phyloP scores from a whole-genome alignment of 257 asterid species.

The Ligustrum vulgare region DNA sequence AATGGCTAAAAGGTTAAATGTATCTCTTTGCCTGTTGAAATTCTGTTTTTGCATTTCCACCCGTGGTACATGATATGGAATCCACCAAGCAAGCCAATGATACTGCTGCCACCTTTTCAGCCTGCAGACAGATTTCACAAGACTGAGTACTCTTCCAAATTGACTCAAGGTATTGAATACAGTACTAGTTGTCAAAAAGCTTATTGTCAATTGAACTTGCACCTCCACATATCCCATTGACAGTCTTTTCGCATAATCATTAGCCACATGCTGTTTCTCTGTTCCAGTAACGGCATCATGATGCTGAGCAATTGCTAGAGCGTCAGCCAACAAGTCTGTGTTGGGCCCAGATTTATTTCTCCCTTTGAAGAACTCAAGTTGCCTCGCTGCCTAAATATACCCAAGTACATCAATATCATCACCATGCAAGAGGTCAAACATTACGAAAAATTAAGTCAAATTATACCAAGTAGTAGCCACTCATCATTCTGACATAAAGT shows the following conservation, averaged over 20 bases:
- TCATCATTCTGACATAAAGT: slow-evolving; percentile 41
- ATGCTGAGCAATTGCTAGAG: slow-evolving; percentile 50
- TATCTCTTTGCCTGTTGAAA: slow-evolving; percentile 32
- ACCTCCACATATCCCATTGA: slow-evolving; percentile 50
- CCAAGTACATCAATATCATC: slow-evolving; percentile 12
- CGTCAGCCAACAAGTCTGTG: slow-evolving; percentile 42
- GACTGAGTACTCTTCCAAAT: slow-evolving; percentile 12
- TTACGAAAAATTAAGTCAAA: neutral
- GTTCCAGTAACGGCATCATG: slow-evolving; percentile 60
- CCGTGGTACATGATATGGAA: slow-evolving; percentile 19
- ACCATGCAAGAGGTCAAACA: slow-evolving; percentile 8
- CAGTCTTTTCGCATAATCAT: slow-evolving; percentile 46
- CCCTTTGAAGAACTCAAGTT: slow-evolving; percentile 44
- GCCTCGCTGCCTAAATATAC: slow-evolving; percentile 43
- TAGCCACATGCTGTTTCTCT: slow-evolving; percentile 45
- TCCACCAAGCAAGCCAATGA: slow-evolving; percentile 36
- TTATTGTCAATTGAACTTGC: neutral
- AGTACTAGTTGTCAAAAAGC: neutral
- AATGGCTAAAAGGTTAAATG: slow-evolving; percentile 16
- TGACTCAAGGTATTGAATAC: slow-evolving; percentile 3
- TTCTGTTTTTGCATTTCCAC: slow-evolving; percentile 27
- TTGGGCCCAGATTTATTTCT: slow-evolving; percentile 30
- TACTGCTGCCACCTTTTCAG: slow-evolving; percentile 33
- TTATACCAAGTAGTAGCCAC: slow-evolving; percentile 52
- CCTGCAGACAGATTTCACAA: slow-evolving; percentile 24